These are phyloP conservation scores for Prunus armeniaca DNA, from an alignment of 306 rosid genomes.

Conservation along the genomic window DNA sequence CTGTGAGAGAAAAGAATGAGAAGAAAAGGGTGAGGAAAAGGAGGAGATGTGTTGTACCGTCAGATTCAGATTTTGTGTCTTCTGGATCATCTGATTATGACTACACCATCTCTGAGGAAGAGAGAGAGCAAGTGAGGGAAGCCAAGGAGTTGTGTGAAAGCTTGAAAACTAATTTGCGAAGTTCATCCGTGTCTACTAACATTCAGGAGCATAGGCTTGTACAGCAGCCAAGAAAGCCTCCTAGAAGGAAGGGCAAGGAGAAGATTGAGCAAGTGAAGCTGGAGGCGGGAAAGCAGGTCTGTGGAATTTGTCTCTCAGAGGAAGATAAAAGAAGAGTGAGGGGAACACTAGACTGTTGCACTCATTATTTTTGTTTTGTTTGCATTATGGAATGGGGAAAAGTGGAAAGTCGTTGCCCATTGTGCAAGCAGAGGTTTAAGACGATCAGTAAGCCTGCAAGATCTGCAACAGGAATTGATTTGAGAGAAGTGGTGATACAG, in stretches of 20 bases:
- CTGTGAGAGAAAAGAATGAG: conserved; percentile 32
- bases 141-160: conserved; percentile 56
- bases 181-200: conserved; percentile 38
- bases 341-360: conserved; percentile 87
- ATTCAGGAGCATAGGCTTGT: conserved; percentile 35
- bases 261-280: conserved; percentile 65
- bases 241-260: conserved; percentile 78
- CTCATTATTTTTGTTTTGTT: conserved; percentile 86
- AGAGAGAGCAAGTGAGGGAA: conserved; percentile 94
- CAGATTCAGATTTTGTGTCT: conserved; percentile 53
- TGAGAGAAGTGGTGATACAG: conserved; percentile 59
- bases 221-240: conserved; percentile 49
- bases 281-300: conserved; percentile 70
- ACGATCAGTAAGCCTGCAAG: conserved; percentile 78
- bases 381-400: conserved; percentile 99
- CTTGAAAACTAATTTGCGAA: conserved; percentile 47
- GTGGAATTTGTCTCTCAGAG: conserved; percentile 93
- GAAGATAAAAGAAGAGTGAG: conserved; percentile 88
- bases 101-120: conserved; percentile 94
- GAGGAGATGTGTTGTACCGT: conserved; percentile 36
- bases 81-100: conserved; percentile 67
- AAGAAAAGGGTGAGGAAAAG: conserved; percentile 31
- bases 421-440: conserved; percentile 96
- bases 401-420: conserved; percentile 97
- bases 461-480: conserved; percentile 54